phyloP scores from a whole-genome alignment of 495 filamentous ascomycete species.

The Neurospora terricola region DNA sequence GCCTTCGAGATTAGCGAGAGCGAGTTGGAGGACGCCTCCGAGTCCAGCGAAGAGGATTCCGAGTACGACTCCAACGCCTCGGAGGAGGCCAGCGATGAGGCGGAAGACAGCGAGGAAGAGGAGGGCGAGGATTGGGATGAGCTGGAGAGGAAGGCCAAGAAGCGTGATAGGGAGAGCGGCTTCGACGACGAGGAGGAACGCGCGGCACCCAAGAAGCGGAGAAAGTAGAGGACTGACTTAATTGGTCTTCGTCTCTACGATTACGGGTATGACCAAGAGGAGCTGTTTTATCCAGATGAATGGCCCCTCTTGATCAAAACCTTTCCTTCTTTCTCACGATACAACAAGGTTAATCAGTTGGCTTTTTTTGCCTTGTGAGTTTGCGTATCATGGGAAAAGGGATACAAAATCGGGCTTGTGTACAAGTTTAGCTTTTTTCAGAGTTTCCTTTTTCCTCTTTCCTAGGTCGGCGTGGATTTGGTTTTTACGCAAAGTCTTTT shows the following conservation, averaged over 20 bases:
- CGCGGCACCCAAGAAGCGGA: constrained; percentile 24
- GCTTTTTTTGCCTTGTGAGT: not conserved
- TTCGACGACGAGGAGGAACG: constrained; percentile 55
- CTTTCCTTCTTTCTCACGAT: not conserved
- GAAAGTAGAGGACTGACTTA: constrained; percentile 17
- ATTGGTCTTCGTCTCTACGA: not conserved
- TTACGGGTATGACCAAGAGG: too few relatives aligned
- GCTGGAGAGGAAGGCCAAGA: constrained; percentile 80
- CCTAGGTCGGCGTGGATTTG: not conserved
- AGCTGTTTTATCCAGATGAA: too few relatives aligned
- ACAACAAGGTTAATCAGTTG: not conserved
- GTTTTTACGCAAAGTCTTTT: not conserved
- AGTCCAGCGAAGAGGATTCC: constrained; percentile 76
- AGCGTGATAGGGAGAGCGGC: constrained; percentile 68
- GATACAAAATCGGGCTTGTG: not conserved
- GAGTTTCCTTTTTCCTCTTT: not conserved
- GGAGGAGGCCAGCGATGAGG: constrained; percentile 62
- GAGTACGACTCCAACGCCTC: constrained; percentile 90
- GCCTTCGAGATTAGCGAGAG: constrained; percentile 83
- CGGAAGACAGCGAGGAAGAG: constrained; percentile 55
- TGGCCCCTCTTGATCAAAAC: too few relatives aligned
- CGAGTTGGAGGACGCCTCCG: constrained; percentile 68
- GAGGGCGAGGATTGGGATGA: constrained; percentile 91
- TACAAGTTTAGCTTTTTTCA: not conserved
- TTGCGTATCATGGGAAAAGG: not conserved